Evolutionary conservation across 257 asterid genomes (phyloP).

Genomic region (Paulownia fortunei): DNA sequence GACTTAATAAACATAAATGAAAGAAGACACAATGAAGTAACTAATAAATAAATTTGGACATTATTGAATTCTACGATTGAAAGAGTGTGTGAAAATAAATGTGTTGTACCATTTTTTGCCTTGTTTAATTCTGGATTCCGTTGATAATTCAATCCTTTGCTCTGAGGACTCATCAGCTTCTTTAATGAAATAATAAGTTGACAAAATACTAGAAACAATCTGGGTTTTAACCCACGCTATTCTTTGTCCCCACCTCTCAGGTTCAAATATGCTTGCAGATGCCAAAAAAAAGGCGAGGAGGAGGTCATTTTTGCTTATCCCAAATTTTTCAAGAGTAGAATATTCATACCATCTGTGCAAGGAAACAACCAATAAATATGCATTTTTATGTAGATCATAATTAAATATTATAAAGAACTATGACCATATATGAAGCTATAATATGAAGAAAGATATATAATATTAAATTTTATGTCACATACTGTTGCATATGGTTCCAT

Average conservation of each 20-base stretch:
- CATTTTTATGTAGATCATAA: neutral
- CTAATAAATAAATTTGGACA: no score
- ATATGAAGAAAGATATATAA: no score
- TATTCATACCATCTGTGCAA: conserved; percentile 47
- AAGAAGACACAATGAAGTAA: neutral
- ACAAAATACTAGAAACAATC: conserved; percentile 22
- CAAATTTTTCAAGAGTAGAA: conserved; percentile 29
- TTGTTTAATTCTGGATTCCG: neutral
- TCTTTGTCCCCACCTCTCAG: conserved; percentile 44
- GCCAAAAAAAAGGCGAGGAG: conserved; percentile 38
- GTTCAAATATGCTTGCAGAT: no score
- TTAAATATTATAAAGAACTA: no score
- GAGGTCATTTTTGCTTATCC: conserved; percentile 35
- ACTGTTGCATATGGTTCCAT: conserved; percentile 49
- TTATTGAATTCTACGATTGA: no score
- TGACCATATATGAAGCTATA: no score
- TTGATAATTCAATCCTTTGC: conserved; percentile 9
- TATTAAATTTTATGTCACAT: no score
- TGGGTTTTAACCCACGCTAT: conserved; percentile 47
- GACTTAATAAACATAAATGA: neutral
- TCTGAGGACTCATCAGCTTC: neutral
- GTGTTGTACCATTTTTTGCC: conserved; percentile 7
- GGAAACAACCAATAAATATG: neutral
- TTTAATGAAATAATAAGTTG: conserved; percentile 21
- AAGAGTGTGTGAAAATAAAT: neutral